Evolutionary conservation across 176 grass and related monocot species (phyloP), one percentile per base, ranked within the genome.

Genomic region (Secale cereale): DNA sequence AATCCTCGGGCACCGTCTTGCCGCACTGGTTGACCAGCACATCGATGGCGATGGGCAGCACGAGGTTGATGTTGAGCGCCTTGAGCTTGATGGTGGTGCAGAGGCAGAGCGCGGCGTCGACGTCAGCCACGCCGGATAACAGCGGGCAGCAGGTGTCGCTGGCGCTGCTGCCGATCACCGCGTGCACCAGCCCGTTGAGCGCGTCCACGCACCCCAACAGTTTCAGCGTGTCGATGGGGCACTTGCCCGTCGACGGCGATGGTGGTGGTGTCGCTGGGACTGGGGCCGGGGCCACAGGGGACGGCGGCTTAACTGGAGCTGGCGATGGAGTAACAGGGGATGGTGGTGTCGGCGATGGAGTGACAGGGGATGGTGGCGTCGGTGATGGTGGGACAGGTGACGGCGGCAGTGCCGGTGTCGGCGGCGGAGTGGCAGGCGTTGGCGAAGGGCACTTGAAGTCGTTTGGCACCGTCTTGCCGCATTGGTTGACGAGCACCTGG

Each of bases 31-130:
- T 88, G 64, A 88, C 91, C 70, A 97, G 94, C 82, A 97, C 71
- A 39, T 79, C 4, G 12, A 97, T 89, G 73, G 94, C 92, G 41
- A 97, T 27, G 31, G 94, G 94, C 4, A 97, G 73, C n/a, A 94
- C 78, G 23, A 97, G 1, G 79, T 12, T 76, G 56, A 97, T 7
- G 90, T 39, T 35, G 48, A 97, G 85, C 10, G 61, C 85, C 81
- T 94, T 89, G 77, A 71, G 87, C 87, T 88, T 85, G 81, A 97
- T 93, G 72, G 82, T 25, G 70, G 92, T 97, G 87, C 94, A 97
- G 65, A 97, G 94, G 85, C 94, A 97, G 61, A 90, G 82, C 61
- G 94, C 94, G 17, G 94, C 94, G 72, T 93, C 91, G 35, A 94
- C 65, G 88, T 82, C 94, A 35, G 89, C 89, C 8, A 97, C 65